Evolutionary conservation across 495 filamentous ascomycete genomes (phyloP), one percentile per base, ranked within the genome.

Genomic region (Usnea hakonensis): DNA sequence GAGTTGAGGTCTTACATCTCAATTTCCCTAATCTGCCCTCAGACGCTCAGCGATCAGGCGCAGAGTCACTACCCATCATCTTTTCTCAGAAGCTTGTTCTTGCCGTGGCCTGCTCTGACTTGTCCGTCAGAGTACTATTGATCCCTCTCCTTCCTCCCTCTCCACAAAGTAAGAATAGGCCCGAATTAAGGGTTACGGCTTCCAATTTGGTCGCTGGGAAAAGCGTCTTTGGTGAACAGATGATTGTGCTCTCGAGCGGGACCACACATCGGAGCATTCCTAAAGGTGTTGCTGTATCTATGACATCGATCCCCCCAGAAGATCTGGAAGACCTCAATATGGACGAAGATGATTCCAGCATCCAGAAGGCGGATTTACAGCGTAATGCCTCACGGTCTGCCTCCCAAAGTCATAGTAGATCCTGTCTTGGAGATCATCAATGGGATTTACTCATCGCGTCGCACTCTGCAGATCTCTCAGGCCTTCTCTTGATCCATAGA

Each of bases 91-190:
- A 81, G 54, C 85, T 93, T 60, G 80, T 94, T 13, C 83, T 94
- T 50, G 78, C 86, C 0, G 83, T 85, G 8, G 80, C 88, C 1
- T 93, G 90, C 70, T 80, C 86, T 9, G 89, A 90, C 58, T 81
- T 77, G 37, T 83, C 82, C 14, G 78, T 89, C 16, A 84, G 83
- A 57, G 73, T 96, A 37, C 73, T 94, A 16, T 87, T 84, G 5
- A 68, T 96, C 8, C 90, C 91, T 1, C 75, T 94, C 38, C 77
- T 77, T 11, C 90, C 90, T 14, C 89, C 90, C 7, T 88, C 90
- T 46, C 80, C 85, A 36, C 61, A 66, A 8, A 72, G 73, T 40
- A 78, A 73, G 48, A 69, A 76, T 37, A 56, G 68, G 7, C 63
- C 67, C 36, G 70, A 71, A 48, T 16, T 61, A 2, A 60, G 43